Base-by-base conservation (phyloP, 345 rosid genomes). In the Moricandia arvensis region DNA sequence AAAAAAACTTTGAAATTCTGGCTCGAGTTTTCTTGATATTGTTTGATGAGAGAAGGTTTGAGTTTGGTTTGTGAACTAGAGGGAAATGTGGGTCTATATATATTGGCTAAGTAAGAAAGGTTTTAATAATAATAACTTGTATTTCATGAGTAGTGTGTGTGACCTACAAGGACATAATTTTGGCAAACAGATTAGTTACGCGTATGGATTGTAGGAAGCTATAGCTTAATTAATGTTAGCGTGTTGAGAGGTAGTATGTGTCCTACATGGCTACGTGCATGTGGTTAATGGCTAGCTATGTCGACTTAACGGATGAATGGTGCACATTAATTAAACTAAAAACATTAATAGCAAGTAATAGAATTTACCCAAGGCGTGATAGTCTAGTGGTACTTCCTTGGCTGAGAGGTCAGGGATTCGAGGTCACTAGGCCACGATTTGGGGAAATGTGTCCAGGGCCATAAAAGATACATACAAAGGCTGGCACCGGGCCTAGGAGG, bases 111-210 rank as follows among this genome's bases (percentile, higher is more conserved):
- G 5, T 35, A 38, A 53, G 4, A 41, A 63, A 63, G 18, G 6
- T 69, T 41, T 53, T 68, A n/a, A 35, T 45, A 49, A 35, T 17
- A 61, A 73, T 26, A 49, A 6, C n/a, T 26, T 30, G 64, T 15
- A 24, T 43, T n/a, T 65, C 12, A 53, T 18, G 33, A 60, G 33
- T 49, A 61, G n/a, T n/a, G 47, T 27, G 79, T 29, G 64, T 38
- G 53, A 17, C 69, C 69, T 69, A 76, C 80, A 76, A 63, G 75
- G 66, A 54, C 71, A 55, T 63, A 59, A 71, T 69, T 63, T 69
- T 69, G 71, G 59, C 34, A 70, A 75, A 61, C 11, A 63, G 45
- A 68, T 68, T 49, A 68, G 24, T 53, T 16, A 17, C n/a, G 30
- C 18, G n/a, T 38, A 55, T 54, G 53, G 53, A 41, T 41, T 17